Evolutionary conservation across 2,329 filamentous ascomycete species (phyloP), one percentile per base, ranked within the genome.

Genomic region (Aspergillus chevalieri): DNA sequence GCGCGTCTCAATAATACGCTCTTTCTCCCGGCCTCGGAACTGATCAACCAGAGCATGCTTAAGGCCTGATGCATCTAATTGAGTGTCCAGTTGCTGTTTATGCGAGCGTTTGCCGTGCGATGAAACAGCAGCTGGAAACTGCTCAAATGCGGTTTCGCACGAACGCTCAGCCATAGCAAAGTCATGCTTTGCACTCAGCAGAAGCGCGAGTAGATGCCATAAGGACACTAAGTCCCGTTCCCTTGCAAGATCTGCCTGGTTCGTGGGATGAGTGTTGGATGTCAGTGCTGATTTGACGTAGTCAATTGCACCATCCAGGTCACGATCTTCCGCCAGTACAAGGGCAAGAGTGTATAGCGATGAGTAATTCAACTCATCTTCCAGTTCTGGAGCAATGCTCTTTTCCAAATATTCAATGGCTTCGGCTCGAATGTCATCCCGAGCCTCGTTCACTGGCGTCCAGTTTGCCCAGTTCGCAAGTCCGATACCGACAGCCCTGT

Each of bases 71-170:
- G 53, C 47, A 14, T 52, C 48, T 12, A 41, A 50, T 42, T 56
- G 52, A 24, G 60, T 58, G 19, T 58, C 56, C 10, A 64, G 57
- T 6, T 54, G 56, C 24, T 65, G 54, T 48, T 60, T 61, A 17
- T 57, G 57, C 22, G 58, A 57, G 22, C 68, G 65, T 48, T 79
- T 63, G 14, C 81, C 75, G 30, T 78, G 62, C 0, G 92, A 77
- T 6, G 86, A 77, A 1, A 79, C 69, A 0, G 84, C 80, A 53
- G 89, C 84, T 47, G 85, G 83, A 61, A 95, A 94, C 63, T 95
- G 89, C 57, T 95, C 90, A 63, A 97, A 87, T 3, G 90, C 91
- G 22, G 89, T 90, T 64, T 95, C 89, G 58, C 91, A 97, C 28
- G 90, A 86, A 61, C 85, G 84, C 24, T 82, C 80, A 2, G 93